Base-by-base conservation (phyloP, 805 yeast species). In the Candida rishiriensis region DNA sequence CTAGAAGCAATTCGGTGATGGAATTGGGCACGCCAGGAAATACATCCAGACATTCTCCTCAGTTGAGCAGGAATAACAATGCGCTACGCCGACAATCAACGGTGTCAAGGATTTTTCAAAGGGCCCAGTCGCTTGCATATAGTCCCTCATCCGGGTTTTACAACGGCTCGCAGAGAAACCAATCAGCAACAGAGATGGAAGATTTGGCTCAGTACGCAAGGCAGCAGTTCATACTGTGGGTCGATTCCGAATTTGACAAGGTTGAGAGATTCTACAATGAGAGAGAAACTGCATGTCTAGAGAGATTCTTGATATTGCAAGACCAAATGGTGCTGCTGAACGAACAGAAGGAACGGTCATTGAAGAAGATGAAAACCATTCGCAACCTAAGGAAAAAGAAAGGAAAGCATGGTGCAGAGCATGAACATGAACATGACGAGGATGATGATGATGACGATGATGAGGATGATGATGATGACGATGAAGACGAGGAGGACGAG, bases 271-370 rank as follows among this genome's bases (percentile, higher is more conserved):
- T 88, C 55, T 88, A 75, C 59, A 68, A 60, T 36, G 78, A 73
- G 29, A 78, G 73, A 51, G 95, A 86, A 54, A 68, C 70, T 28
- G 83, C 77, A 18, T 79, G 77, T 1, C 70, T 78, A 36, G 78
- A 76, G 44, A 68, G 91, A 45, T 83, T 75, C 51, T 60, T 79
- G 11, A 55, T 82, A 3, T 57, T 88, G 17, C 85, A 84, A 57
- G 85, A 78, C 52, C 96, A 88, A 60, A 59, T 88, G 36, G 73
- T 73, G 44, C 83, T 81, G 53, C 59, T 85, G 43, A 70, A 77
- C 37, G 83, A 81, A 36, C 86, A 81, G 45, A 71, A 66, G 44
- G 41, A 50, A 26, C 44, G 50, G 36, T 57, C 66, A 10, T 51
- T 59, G 39, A 47, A 42, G 11, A 51, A 46, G 39, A 40, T 49